These are phyloP conservation scores for Gossypium australe DNA, from an alignment of 345 rosid species.

Conservation along the genomic window DNA sequence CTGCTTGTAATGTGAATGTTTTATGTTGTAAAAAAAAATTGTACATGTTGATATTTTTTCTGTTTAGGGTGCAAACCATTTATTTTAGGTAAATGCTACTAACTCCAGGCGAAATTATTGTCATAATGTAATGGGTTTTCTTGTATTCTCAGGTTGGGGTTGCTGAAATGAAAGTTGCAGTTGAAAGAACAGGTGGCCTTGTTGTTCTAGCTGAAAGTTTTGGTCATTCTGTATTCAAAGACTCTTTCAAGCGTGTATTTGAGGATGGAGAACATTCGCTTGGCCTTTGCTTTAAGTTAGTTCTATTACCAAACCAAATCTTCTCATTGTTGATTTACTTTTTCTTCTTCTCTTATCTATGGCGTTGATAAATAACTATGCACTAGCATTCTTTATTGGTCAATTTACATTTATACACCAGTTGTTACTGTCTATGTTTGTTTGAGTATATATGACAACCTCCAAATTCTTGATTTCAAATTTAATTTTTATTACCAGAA, in stretches of 20 bases:
- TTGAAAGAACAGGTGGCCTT: conserved; percentile 95
- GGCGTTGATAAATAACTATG: background rate
- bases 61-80: too few species aligned
- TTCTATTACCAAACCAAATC: conserved; percentile 8
- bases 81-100: too few species aligned
- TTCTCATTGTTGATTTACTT: conserved; percentile 4
- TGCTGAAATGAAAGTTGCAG: conserved; percentile 97
- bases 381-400: background rate
- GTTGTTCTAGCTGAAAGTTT: conserved; percentile 97
- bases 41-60: background rate
- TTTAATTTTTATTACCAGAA: background rate
- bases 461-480: background rate
- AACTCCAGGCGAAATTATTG: background rate
- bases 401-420: background rate
- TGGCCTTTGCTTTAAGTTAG: conserved; percentile 92
- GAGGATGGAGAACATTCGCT: conserved; percentile 97
- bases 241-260: conserved; percentile 88
- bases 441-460: background rate
- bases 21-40: background rate
- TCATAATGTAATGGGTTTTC: background rate
- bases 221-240: conserved; percentile 96
- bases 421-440: background rate
- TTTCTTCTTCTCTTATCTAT: background rate
- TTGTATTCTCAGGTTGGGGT: conserved; percentile 75
- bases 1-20: background rate